Base-by-base conservation (phyloP, 2,329 filamentous ascomycete species). In the Amylocarpus encephaloides region DNA sequence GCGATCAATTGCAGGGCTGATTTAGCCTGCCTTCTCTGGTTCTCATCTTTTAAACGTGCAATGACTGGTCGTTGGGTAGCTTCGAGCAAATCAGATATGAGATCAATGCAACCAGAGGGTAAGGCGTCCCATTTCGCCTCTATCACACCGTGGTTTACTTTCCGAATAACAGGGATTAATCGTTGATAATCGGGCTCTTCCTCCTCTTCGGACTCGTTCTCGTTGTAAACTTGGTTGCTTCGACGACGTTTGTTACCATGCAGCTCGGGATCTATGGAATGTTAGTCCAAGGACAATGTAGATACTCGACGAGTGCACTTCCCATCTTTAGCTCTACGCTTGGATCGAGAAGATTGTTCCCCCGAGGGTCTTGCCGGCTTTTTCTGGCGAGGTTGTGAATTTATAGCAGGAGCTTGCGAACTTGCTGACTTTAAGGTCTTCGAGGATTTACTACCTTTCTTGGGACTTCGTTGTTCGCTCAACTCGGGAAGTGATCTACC, bases 61-160 rank as follows among this genome's bases (percentile, higher is more conserved):
- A 86, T 72, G 40, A 86, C 77, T 12, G 83, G 79, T 13, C 77
- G 76, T 57, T 82, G 78, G 45, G 80, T 75, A 56, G 81, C 74
- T 18, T 73, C 68, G 30, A 88, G 68, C 26, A 86, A 71, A 13
- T 70, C 65, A 15, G 72, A 69, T n/a, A 84, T 73, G 46, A 75
- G 75, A 6, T 75, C 69, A 48, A 85, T 67, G 38, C 82, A 78
- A 19, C 72, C 67, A 6, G 69, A 64, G 4, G 78, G 72, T 5
- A 87, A 72, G 5, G 78, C 71, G 2, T 73, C 70, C 85, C 85
- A 89, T 63, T 85, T 87, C 38, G 82, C 70, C 38, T 85, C 76
- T 51, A 94, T 85, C 34, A 74, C 77, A 26, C 77, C 75, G 53
- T 76, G 78, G n/a, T 81, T 78, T 39, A 88, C 71, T 38, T 71